Conservation (phyloP, 192 early-diverging fungal genomes). For the Gaertneriomyces semiglobifer region DNA sequence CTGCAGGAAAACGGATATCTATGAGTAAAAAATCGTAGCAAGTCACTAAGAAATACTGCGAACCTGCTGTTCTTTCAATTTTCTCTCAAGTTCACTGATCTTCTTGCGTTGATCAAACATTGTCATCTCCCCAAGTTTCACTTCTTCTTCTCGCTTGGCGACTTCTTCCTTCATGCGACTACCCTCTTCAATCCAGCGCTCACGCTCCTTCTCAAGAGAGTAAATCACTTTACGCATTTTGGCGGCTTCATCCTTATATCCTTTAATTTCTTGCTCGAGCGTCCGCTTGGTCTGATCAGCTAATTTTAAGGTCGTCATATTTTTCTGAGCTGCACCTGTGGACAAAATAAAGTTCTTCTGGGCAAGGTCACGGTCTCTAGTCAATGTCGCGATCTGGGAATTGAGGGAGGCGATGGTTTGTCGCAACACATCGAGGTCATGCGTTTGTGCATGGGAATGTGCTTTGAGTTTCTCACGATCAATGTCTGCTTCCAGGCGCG, state of each 20-base stretch:
- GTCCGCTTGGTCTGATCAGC: constrained; percentile 57
- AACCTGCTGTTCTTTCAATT: constrained; percentile 59
- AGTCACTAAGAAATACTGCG: neutral
- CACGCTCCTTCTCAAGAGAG: constrained; percentile 57
- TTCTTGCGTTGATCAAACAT: constrained; percentile 60
- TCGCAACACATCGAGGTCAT: constrained; percentile 35
- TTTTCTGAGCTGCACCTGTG: constrained; percentile 51
- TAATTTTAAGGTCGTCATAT: constrained; percentile 53
- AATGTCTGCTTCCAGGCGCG: constrained; percentile 49
- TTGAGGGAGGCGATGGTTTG: constrained; percentile 45
- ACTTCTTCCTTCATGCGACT: constrained; percentile 30
- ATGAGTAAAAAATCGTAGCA: constrained; percentile 13
- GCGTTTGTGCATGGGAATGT: neutral
- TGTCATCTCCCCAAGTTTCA: constrained; percentile 59
- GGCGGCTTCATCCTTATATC: constrained; percentile 58
- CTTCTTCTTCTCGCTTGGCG: constrained; percentile 47
- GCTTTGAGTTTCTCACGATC: constrained; percentile 50
- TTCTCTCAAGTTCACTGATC: constrained; percentile 55
- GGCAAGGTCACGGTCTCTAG: constrained; percentile 55
- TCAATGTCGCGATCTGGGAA: neutral
- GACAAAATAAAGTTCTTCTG: constrained; percentile 59
- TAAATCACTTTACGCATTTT: constrained; percentile 67
- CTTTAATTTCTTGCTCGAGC: constrained; percentile 57
- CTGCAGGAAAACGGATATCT: constrained; percentile 16
- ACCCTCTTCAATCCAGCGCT: constrained; percentile 50